Conservation (phyloP, 2,329 filamentous ascomycete genomes). For the Penicillium sclerotiorum region DNA sequence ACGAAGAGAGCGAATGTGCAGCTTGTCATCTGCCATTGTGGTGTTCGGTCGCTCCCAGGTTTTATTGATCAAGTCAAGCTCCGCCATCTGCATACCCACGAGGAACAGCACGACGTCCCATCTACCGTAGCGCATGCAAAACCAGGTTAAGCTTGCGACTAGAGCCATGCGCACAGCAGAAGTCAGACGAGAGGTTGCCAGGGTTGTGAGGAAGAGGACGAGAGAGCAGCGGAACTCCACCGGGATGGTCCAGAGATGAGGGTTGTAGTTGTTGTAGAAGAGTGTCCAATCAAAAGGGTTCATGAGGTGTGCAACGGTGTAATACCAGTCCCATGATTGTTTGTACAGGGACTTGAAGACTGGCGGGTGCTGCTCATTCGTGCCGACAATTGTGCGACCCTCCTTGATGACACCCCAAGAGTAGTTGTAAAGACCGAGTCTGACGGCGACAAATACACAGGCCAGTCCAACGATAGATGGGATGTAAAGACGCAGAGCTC, state of each 20-base stretch:
- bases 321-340: slow-evolving; percentile 42
- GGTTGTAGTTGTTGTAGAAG: slow-evolving; percentile 49
- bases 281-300: slow-evolving; percentile 43
- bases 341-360: slow-evolving; percentile 34
- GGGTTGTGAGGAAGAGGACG: slow-evolving; percentile 45
- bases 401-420: slow-evolving; percentile 38
- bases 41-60: slow-evolving; percentile 34
- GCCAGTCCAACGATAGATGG: slow-evolving; percentile 45
- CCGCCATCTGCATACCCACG: slow-evolving; percentile 47
- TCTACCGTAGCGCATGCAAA: slow-evolving; percentile 46
- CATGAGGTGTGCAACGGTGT: slow-evolving; percentile 36
- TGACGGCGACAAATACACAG: slow-evolving; percentile 45
- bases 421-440: slow-evolving; percentile 45
- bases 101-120: slow-evolving; percentile 50
- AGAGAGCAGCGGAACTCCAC: slow-evolving; percentile 50
- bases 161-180: slow-evolving; percentile 36
- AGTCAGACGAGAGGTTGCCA: slow-evolving; percentile 43
- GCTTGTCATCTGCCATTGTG: slow-evolving; percentile 20
- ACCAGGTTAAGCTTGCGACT: slow-evolving; percentile 38
- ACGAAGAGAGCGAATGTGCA: slow-evolving; percentile 16
- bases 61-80: slow-evolving; percentile 43
- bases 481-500: slow-evolving; percentile 47
- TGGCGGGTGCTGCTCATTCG: slow-evolving; percentile 48
- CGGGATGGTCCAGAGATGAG: slow-evolving; percentile 52
- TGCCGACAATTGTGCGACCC: slow-evolving; percentile 42